A percentile compares a stretch with the other conserved stretches of the same genome.
phyloP scores from a whole-genome alignment of 2,329 filamentous ascomycete species.

The Scopulariopsis brevicaulis region DNA sequence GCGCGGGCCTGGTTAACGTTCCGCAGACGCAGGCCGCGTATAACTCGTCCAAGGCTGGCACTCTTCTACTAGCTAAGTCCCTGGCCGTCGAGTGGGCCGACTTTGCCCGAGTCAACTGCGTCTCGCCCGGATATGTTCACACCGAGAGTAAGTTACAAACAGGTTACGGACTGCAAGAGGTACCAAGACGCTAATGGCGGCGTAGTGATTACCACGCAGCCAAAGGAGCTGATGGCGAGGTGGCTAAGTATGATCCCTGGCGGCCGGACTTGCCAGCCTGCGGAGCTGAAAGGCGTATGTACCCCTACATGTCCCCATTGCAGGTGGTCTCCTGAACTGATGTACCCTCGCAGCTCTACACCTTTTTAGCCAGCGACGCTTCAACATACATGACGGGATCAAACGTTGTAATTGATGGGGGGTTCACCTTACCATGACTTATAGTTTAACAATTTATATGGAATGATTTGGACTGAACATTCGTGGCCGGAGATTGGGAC shows the following conservation, averaged over 20 bases:
- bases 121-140: conserved; percentile 66
- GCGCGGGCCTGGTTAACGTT: conserved; percentile 65
- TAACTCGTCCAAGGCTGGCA: conserved; percentile 59
- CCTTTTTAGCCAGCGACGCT: background rate
- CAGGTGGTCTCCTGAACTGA: background rate
- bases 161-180: background rate
- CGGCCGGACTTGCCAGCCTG: background rate
- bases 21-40: conserved; percentile 66
- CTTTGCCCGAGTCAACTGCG: conserved; percentile 60
- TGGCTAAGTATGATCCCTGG: background rate
- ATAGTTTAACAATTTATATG: no score
- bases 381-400: no score
- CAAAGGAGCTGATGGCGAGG: background rate
- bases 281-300: background rate
- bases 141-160: conserved; percentile 44
- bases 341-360: background rate
- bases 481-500: no score
- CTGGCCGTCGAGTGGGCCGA: conserved; percentile 67
- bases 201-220: background rate
- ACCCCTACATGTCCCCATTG: background rate
- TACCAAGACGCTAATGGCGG: background rate
- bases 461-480: no score
- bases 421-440: no score
- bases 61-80: conserved; percentile 41
- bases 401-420: no score